Conservation (phyloP, 805 yeast species). For the Myxozyma neglecta region DNA sequence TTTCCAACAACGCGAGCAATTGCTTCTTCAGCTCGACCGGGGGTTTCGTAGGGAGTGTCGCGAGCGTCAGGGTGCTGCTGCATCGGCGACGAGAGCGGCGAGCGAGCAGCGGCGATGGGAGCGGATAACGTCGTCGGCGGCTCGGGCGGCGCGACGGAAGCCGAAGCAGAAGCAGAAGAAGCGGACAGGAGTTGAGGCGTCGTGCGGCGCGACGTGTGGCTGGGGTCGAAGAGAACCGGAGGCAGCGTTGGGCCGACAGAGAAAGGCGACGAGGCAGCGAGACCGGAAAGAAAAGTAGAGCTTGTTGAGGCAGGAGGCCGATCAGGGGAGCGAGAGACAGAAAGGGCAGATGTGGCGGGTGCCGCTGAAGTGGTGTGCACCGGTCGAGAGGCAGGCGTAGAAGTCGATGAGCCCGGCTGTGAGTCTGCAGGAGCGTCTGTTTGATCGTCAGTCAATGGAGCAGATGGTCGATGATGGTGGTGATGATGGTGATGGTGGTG, state of each 20-base stretch:
- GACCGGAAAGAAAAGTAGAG: not conserved
- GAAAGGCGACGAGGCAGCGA: slow-evolving; percentile 22
- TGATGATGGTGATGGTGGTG: slow-evolving; percentile 24
- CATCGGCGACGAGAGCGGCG: slow-evolving; percentile 5
- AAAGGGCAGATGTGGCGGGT: slow-evolving; percentile 1
- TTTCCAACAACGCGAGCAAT: slow-evolving; percentile 38
- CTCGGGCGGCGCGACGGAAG: not conserved
- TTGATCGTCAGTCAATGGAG: not conserved
- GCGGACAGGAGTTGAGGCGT: slow-evolving; percentile 7
- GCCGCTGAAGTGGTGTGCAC: not conserved
- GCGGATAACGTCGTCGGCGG: not conserved
- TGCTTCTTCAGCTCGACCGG: slow-evolving; percentile 42
- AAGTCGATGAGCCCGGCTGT: not conserved
- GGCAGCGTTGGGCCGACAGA: slow-evolving; percentile 35
- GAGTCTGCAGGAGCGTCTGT: not conserved
- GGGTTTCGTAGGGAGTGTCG: slow-evolving; percentile 8
- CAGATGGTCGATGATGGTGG: slow-evolving; percentile 18
- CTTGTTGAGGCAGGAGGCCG: not conserved
- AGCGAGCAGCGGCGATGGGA: not conserved
- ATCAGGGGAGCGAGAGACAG: slow-evolving; percentile 9
- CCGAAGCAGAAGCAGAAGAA: not conserved
- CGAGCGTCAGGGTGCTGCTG: slow-evolving; percentile 2
- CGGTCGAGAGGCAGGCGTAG: not conserved
- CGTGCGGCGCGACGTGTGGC: slow-evolving; percentile 17
- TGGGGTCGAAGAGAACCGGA: slow-evolving; percentile 37